A percentile compares a stretch with the other conserved stretches of the same genome.
phyloP scores from a whole-genome alignment of 805 yeast species.

The Maudiozyma barnettii region DNA sequence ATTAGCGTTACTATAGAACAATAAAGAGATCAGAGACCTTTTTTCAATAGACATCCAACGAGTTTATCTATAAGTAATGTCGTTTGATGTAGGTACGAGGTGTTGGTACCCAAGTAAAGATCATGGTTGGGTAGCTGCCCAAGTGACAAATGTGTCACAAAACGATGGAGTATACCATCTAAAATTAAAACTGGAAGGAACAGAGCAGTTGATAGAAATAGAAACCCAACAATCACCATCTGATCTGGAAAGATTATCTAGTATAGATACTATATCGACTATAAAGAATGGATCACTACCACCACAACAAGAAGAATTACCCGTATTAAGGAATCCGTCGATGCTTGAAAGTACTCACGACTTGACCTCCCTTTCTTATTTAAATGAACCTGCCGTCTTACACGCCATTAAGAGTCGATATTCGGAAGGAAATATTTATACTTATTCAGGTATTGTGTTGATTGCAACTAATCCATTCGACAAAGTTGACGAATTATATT shows the following conservation, averaged over 20 bases:
- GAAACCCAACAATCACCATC: constrained; percentile 18
- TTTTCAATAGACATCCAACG: too few relatives aligned
- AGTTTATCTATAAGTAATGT: constrained; percentile 10
- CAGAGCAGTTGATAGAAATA: constrained; percentile 37
- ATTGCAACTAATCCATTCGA: constrained; percentile 96
- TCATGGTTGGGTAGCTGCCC: constrained; percentile 67
- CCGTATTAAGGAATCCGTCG: constrained; percentile 71
- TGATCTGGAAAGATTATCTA: constrained; percentile 20
- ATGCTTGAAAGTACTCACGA: constrained; percentile 90
- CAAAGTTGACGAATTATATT: constrained; percentile 78
- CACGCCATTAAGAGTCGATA: constrained; percentile 89
- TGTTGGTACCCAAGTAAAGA: constrained; percentile 70
- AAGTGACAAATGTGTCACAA: constrained; percentile 39
- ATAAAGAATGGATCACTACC: not conserved
- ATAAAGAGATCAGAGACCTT: too few relatives aligned
- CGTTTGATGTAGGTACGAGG: constrained; percentile 51
- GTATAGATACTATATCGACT: not conserved
- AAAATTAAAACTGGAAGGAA: constrained; percentile 43
- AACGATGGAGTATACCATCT: constrained; percentile 38
- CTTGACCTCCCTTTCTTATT: constrained; percentile 79
- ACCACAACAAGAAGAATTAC: not conserved
- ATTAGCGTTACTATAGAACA: too few relatives aligned
- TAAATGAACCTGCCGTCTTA: constrained; percentile 93
- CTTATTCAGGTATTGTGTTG: constrained; percentile 92
- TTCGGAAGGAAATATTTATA: constrained; percentile 79